Evolutionary conservation across 2,329 filamentous ascomycete genomes (phyloP).

Genomic region (Aureobasidium sp.): DNA sequence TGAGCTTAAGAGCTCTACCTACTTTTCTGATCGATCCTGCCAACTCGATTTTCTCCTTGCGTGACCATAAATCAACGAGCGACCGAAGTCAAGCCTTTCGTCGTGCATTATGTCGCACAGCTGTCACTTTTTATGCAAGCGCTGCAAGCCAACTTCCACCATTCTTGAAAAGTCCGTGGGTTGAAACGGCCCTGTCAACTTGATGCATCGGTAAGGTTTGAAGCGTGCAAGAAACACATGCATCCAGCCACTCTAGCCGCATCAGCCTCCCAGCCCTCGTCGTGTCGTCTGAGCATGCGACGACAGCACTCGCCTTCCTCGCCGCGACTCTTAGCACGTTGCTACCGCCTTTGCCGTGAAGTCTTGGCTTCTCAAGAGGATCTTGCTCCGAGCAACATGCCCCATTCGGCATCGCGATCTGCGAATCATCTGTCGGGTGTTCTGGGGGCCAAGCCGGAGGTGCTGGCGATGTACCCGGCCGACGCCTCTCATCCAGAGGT

Average conservation of each 20-base stretch:
- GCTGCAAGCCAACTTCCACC: slow-evolving; percentile 2
- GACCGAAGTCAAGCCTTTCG: neutral
- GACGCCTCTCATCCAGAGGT: neutral
- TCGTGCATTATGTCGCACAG: neutral
- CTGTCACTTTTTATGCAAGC: neutral
- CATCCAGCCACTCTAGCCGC: neutral
- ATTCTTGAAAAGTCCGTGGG: neutral
- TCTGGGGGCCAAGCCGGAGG: slow-evolving; percentile 9
- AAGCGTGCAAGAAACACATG: slow-evolving; percentile 3
- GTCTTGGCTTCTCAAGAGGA: neutral
- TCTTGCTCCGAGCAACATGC: neutral
- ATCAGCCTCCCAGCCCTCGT: neutral
- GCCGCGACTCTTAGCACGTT: neutral
- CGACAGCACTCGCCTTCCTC: neutral
- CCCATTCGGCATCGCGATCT: neutral
- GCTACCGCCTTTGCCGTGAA: neutral
- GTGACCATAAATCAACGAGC: neutral
- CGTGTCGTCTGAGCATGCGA: neutral
- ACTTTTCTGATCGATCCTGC: slow-evolving; percentile 1
- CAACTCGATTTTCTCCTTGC: neutral
- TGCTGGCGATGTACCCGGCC: neutral
- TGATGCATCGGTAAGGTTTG: slow-evolving; percentile 10
- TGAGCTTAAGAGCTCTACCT: neutral
- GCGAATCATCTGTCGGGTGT: neutral
- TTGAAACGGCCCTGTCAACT: slow-evolving; percentile 5